Evolutionary conservation across 2,329 filamentous ascomycete genomes (phyloP).

Genomic region (Anthostomella pinea): DNA sequence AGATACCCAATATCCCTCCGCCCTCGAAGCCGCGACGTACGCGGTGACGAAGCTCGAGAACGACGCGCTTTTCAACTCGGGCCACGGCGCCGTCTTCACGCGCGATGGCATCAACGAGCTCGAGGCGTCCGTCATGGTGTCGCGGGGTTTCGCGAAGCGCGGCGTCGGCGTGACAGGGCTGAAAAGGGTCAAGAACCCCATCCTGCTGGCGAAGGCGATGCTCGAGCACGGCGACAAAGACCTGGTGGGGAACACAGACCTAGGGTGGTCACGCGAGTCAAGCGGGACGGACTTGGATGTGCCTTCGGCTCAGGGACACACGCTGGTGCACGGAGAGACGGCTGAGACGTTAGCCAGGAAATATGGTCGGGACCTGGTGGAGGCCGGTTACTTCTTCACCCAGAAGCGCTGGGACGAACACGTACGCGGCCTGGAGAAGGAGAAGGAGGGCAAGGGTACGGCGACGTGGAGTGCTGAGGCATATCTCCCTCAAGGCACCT

Average conservation of each 20-base stretch:
- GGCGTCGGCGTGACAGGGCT: slow-evolving; percentile 76
- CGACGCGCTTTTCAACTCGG: slow-evolving; percentile 80
- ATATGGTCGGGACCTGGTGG: slow-evolving; percentile 71
- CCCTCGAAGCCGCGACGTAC: slow-evolving; percentile 71
- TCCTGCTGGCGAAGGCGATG: slow-evolving; percentile 69
- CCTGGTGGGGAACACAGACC: slow-evolving; percentile 35
- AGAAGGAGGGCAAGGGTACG: slow-evolving; percentile 37
- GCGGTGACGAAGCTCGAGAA: slow-evolving; percentile 77
- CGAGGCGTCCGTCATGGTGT: slow-evolving; percentile 85
- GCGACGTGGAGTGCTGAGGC: slow-evolving; percentile 58
- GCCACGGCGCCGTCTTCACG: slow-evolving; percentile 82
- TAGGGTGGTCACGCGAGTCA: slow-evolving; percentile 13
- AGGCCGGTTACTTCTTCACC: slow-evolving; percentile 74
- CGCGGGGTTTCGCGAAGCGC: slow-evolving; percentile 67
- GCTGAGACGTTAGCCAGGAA: slow-evolving; percentile 65
- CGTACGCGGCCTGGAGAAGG: slow-evolving; percentile 51
- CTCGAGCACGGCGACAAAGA: slow-evolving; percentile 65
- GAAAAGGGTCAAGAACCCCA: slow-evolving; percentile 72
- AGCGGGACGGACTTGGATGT: slow-evolving; percentile 34
- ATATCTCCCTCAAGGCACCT: slow-evolving; percentile 79
- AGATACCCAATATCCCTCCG: slow-evolving; percentile 43
- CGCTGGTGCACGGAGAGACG: slow-evolving; percentile 63
- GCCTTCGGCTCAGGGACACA: slow-evolving; percentile 65
- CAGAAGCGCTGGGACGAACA: slow-evolving; percentile 78
- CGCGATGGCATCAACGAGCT: slow-evolving; percentile 79